These are phyloP conservation scores for Gracilaria domingensis DNA, from an alignment of 23 red algal genomes.

Conservation along the genomic window DNA sequence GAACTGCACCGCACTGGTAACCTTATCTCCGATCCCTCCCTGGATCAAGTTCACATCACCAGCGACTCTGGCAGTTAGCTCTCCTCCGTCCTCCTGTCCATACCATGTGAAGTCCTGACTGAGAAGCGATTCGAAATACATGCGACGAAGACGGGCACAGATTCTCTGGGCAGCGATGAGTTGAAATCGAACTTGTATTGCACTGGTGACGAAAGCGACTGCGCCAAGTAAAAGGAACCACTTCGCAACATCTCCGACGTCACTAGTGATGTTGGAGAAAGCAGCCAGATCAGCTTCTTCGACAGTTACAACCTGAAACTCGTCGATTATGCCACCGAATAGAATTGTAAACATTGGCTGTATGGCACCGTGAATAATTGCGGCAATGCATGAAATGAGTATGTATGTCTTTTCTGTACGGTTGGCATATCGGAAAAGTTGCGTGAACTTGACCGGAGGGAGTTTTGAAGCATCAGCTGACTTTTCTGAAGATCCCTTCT, in stretches of 20 bases:
- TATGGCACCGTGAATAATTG: conserved; percentile 75
- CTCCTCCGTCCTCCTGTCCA: conserved; percentile 70
- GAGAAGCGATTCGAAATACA: conserved; percentile 82
- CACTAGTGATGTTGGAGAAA: conserved; percentile 29
- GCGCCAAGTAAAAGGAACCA: conserved; percentile 84
- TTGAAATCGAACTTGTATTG: conserved; percentile 77
- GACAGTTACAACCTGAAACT: conserved; percentile 25
- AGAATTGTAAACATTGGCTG: conserved; percentile 93
- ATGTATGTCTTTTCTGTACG: conserved; percentile 64
- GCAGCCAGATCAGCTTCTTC: background rate
- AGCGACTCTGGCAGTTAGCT: conserved; percentile 80
- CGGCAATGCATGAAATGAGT: conserved; percentile 51
- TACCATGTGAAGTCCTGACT: conserved; percentile 82
- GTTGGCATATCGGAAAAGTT: conserved; percentile 71
- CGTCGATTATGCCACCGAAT: conserved; percentile 91
- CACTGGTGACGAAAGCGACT: conserved; percentile 79
- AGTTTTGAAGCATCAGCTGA: conserved; percentile 17
- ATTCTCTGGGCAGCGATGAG: conserved; percentile 71
- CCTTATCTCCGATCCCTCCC: conserved; percentile 81
- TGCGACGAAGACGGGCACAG: conserved; percentile 65
- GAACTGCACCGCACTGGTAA: conserved; percentile 73
- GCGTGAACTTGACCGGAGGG: conserved; percentile 53
- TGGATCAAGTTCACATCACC: conserved; percentile 81
- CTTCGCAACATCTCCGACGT: conserved; percentile 73
- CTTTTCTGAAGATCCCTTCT: background rate